Evolutionary conservation across 192 early-diverging fungal species (phyloP).

Genomic region (Podila horticola): DNA sequence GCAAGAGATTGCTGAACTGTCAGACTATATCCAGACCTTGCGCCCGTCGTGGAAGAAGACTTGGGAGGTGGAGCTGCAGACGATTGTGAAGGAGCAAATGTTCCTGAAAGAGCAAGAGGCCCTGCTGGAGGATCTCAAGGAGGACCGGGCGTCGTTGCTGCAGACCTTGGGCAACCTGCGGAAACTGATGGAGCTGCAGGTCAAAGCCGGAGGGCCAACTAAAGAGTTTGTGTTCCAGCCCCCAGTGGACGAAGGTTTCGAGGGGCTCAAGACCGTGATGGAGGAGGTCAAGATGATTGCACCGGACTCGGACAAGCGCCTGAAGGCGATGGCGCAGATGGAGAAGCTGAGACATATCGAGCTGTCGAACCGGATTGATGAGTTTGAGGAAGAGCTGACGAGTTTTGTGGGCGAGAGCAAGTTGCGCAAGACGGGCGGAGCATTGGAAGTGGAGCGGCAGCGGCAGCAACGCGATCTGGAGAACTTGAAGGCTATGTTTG

Average conservation of each 20-base stretch:
- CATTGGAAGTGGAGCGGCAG: conserved; percentile 71
- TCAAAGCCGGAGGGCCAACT: conserved; percentile 50
- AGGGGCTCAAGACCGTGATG: conserved; percentile 70
- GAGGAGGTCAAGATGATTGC: conserved; percentile 74
- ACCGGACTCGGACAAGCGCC: conserved; percentile 66
- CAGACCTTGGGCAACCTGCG: conserved; percentile 67
- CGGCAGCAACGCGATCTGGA: conserved; percentile 72
- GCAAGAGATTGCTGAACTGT: conserved; percentile 58
- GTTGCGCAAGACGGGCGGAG: conserved; percentile 80
- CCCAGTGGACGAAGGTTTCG: conserved; percentile 61
- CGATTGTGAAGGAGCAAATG: conserved; percentile 78
- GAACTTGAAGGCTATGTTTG: conserved; percentile 61
- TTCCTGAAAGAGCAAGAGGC: conserved; percentile 81
- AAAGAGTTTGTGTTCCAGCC: conserved; percentile 64
- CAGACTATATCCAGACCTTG: conserved; percentile 65
- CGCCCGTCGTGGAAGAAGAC: conserved; percentile 78
- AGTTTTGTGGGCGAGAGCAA: conserved; percentile 69
- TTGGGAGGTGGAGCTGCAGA: conserved; percentile 86
- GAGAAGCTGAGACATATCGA: conserved; percentile 71
- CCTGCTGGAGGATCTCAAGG: conserved; percentile 71
- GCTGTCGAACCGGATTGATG: conserved; percentile 71
- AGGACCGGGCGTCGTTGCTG: conserved; percentile 66
- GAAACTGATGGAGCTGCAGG: conserved; percentile 65
- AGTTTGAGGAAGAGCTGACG: conserved; percentile 76
- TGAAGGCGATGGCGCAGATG: conserved; percentile 69